These are phyloP conservation scores for Articulospora tetracladia DNA, from an alignment of 495 filamentous ascomycete species.

Conservation along the genomic window DNA sequence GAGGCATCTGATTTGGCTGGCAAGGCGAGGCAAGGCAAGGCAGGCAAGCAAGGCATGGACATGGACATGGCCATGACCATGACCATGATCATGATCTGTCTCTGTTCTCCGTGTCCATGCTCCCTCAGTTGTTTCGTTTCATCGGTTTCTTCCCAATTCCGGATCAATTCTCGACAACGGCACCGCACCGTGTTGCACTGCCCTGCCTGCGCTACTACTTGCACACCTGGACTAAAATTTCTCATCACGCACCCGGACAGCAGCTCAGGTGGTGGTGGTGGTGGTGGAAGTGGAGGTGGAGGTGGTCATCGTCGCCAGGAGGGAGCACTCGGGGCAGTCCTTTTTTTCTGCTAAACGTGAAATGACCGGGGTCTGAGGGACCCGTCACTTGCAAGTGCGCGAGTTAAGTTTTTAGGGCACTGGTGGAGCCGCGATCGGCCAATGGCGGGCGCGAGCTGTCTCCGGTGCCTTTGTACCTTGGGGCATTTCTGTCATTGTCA, in stretches of 20 bases:
- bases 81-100: no score
- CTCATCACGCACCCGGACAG: background rate
- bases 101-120: background rate
- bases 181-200: background rate
- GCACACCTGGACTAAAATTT: background rate
- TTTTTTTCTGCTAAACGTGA: slow-evolving; percentile 2
- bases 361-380: background rate
- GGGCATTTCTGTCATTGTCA: background rate
- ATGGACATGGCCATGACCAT: no score
- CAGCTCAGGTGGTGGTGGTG: background rate
- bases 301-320: background rate
- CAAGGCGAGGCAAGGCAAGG: no score
- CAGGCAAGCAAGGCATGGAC: no score
- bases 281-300: background rate
- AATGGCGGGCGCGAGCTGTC: background rate
- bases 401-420: slow-evolving; percentile 3
- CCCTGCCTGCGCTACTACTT: no score
- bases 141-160: background rate
- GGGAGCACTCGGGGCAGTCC: background rate
- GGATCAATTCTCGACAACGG: background rate
- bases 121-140: slow-evolving; percentile 1
- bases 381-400: background rate
- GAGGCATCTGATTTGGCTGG: slow-evolving; percentile 8
- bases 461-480: background rate
- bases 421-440: background rate